These are phyloP conservation scores for Eucalyptus curtisii DNA, from an alignment of 345 rosid species.

Conservation along the genomic window DNA sequence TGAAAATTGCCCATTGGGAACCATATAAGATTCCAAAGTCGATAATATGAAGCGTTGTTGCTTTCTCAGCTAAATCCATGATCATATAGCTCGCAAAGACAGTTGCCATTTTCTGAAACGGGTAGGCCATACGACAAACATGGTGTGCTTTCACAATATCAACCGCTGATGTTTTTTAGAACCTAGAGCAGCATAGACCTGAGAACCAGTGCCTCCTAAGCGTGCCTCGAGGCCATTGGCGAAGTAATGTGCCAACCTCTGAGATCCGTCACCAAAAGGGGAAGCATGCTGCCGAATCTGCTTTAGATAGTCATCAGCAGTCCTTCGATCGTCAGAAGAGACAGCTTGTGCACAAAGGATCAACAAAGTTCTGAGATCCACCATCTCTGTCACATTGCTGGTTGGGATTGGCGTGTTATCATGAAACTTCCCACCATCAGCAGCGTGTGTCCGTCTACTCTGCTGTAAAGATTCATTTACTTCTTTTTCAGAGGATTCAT, in stretches of 20 bases:
- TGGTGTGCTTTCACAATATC: constrained; percentile 56
- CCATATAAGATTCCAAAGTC: constrained; percentile 81
- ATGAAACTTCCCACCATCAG: constrained; percentile 18
- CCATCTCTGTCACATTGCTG: constrained; percentile 30
- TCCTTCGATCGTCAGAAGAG: constrained; percentile 45
- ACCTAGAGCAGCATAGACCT: constrained; percentile 25
- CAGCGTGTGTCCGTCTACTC: constrained; percentile 10
- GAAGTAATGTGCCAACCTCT: constrained; percentile 71
- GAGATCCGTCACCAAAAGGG: constrained; percentile 52
- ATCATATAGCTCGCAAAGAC: constrained; percentile 47
- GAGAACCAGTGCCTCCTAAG: constrained; percentile 46
- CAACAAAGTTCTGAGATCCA: constrained; percentile 65
- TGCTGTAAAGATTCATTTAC: neutral
- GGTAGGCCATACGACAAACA: constrained; percentile 30
- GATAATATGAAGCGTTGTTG: constrained; percentile 43
- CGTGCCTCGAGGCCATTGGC: constrained; percentile 82
- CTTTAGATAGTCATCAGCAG: constrained; percentile 53
- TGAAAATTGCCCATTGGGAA: constrained; percentile 76
- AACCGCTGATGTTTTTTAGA: constrained; percentile 38
- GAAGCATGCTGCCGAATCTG: constrained; percentile 70
- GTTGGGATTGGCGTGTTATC: constrained; percentile 12
- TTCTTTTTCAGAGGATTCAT: neutral
- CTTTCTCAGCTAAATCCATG: constrained; percentile 26
- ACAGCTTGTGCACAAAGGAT: constrained; percentile 76
- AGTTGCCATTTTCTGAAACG: constrained; percentile 48